Evolutionary conservation across 1,284 basidiomycete species (phyloP), one percentile per base, ranked within the genome.

Genomic region (Coriolopsis trogii): DNA sequence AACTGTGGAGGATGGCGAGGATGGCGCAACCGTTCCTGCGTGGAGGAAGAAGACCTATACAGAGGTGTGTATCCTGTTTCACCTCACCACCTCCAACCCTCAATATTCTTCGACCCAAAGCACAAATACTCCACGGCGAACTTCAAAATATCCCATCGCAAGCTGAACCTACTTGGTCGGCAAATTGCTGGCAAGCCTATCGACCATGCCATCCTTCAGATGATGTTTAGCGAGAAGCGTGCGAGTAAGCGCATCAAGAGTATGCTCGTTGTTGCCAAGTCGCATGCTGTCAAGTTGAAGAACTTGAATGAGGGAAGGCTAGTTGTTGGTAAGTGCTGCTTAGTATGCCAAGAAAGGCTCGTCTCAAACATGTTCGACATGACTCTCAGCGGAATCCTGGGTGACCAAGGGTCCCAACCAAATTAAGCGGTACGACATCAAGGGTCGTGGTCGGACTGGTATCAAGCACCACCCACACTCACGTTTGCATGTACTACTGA

Each of bases 131-230:
- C 89, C 20, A 98, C 95, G 0, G 86, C 89, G 3, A 84, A 84
- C 64, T 96, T 98, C 80, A 95, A 94, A 70, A 94, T 95, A 41
- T 95, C 93, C 2, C 92, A 90, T 59, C 83, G 94, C 51, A 98
- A 98, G 72, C 77, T 98, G 46, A 95, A 96, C 70, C 81, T 89
- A 74, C 78, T 99, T 36, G 89, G 90, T 6, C 79, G 85, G 48
- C 93, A 98, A 70, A 93, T 98, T 60, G 79, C 90, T 8, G 89
- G 91, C 13, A 88, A 93, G 63, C 93, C 94, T 12, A 86, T 96
- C 53, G 95, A 98, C 72, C 87, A 90, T 66, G 95, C 96, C 23
- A 95, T 99, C 65, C 74, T 98, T 45, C 96, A 99, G 68, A 96
- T 98, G 90, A 84, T 91, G 67, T 97, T 98, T 70, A 91, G 88